These are phyloP conservation scores for Heritiera littoralis DNA, from an alignment of 345 rosid genomes.

Conservation along the genomic window DNA sequence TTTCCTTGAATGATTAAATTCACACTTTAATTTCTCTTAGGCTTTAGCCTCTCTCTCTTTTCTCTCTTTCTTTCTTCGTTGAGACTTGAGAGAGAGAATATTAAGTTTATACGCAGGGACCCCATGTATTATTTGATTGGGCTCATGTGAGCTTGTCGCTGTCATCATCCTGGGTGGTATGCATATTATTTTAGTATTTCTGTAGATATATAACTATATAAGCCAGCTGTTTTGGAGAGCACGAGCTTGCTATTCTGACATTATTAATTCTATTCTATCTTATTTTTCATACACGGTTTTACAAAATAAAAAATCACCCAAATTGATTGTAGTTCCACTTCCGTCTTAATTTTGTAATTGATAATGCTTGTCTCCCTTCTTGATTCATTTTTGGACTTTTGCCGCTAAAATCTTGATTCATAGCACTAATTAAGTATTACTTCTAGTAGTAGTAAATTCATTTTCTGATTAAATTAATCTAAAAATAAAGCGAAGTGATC, in stretches of 20 bases:
- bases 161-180: constrained; percentile 42
- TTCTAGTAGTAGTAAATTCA: background rate
- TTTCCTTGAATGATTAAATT: constrained; percentile 7
- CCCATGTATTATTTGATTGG: constrained; percentile 53
- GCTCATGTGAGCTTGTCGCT: constrained; percentile 62
- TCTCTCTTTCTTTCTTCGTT: background rate
- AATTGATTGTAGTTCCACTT: background rate
- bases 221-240: constrained; percentile 40
- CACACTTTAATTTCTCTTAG: background rate
- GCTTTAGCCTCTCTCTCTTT: background rate
- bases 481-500: too few relatives aligned
- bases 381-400: background rate
- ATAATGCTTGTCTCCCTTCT: background rate
- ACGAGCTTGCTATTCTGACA: constrained; percentile 16
- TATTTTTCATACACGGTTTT: background rate
- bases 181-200: background rate
- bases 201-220: constrained; percentile 9
- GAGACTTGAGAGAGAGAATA: constrained; percentile 3
- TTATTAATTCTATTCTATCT: background rate
- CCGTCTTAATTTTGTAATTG: background rate
- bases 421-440: background rate
- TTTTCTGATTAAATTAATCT: background rate
- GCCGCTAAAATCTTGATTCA: background rate
- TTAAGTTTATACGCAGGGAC: constrained; percentile 41
- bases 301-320: background rate